Evolutionary conservation across 805 yeast species (phyloP), one percentile per base, ranked within the genome.

Genomic region (Candida boidinii): DNA sequence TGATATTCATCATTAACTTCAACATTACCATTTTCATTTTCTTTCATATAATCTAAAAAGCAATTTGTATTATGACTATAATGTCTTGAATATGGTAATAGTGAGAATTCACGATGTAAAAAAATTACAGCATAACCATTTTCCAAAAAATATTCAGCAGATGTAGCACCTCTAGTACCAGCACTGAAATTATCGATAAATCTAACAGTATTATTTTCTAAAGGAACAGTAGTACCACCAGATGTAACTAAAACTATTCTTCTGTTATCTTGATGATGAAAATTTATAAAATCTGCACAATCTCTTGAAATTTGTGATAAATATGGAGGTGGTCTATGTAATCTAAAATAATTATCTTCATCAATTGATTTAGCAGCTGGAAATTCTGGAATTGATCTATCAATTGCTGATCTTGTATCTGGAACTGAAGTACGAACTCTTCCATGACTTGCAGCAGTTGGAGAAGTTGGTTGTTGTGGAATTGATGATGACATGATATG

Each of bases 221-320:
- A 63, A 0, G 99, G 99, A 0, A 92, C 99, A 0, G 96, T 90
- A 1, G 98, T 92, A 16, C 99, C 99, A 17, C 99, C 99, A 7
- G 90, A 77, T 0, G 98, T 92, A 3, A 90, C 94, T 28, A 90
- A 60, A 0, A 76, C 97, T 11, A 90, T 71, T 30, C 68, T 73
- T 33, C 67, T 63, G 23, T 52, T 44, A 2, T 43, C 36, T 11
- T 53, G 42, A 31, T 57, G 49, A 48, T 86, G 94, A 37, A 46
- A 58, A 16, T 67, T 54, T 28, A 88, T 69, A 53, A 90, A 90
- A 2, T 67, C 68, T 8, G 60, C 52, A 7, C 83, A 76, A 39
- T 77, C 75, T 6, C 48, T 41, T 27, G 73, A 67, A 18, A 90
- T 60, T 30, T 76, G 76, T 2, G 70, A 69, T 20, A 92, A 64